Base-by-base conservation (phyloP, 2,329 filamentous ascomycete species). In the Stagonosporopsis rhizophila region DNA sequence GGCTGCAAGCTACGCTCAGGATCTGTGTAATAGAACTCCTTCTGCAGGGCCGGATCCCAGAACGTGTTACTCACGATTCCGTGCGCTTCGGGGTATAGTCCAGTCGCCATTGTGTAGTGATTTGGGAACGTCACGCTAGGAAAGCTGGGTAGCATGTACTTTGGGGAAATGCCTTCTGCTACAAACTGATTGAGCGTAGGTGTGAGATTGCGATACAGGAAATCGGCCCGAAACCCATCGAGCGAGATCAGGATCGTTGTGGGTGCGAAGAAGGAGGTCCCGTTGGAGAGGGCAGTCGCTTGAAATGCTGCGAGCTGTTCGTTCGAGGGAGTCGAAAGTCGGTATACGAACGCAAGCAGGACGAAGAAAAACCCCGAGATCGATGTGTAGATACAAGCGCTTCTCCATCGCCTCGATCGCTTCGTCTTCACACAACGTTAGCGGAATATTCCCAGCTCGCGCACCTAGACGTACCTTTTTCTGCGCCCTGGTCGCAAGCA, bases 51-150 rank as follows among this genome's bases (percentile, higher is more conserved):
- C 0, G 91, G 90, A 69, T 98, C 95, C 90, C 91, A 99, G 74
- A 99, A 99, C 0, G 87, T 90, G 72, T 99, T 99, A 6, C 92
- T 91, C 0, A 99, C 93, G 3, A 99, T 83, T 0, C 95, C 95
- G 71, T 99, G 95, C 54, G 88, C 89, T 77, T 98, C 94, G 0
- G 95, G 95, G 66, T 98, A 92, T 23, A 98, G 78, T 0, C 95
- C 95, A 0, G 95, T 98, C 0, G 92, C 91, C 34, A 98, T 81
- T 0, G 94, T 97, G 75, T 94, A 97, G 75, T 98, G 95, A 67
- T 98, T 80, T 3, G 95, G 95, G 68, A 99, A 99, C 0, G 95
- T 99, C 41, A 99, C 91, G 20, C 91, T 96, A 0, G 95, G 95
- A 64, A 99, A 99, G 35, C 92, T 96, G 0, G 95, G 95, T 6